Evolutionary conservation across 2,329 filamentous ascomycete species (phyloP).

Genomic region (Ophiognomonia clavigignenti-juglandacearum): DNA sequence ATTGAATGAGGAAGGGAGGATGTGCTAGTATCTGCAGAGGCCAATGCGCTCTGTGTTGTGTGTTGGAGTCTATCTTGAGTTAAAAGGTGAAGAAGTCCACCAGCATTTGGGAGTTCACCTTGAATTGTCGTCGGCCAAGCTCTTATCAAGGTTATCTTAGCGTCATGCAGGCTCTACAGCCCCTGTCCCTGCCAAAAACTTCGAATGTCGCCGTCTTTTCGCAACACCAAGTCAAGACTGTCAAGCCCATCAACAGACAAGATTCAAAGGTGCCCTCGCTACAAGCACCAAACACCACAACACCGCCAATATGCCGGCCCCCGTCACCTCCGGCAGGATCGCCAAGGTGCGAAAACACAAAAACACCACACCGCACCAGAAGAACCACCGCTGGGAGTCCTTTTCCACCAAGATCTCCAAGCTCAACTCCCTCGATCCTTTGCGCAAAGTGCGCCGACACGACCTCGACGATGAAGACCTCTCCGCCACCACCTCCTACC

Average conservation of each 20-base stretch:
- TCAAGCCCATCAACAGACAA: background rate
- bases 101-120: too few species aligned
- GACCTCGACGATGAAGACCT: conserved; percentile 76
- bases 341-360: conserved; percentile 66
- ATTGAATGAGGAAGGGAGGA: too few species aligned
- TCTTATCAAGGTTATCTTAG: conserved; percentile 17
- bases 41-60: too few species aligned
- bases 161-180: background rate
- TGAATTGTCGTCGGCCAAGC: too few species aligned
- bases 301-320: conserved; percentile 52
- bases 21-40: too few species aligned
- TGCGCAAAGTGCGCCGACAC: conserved; percentile 82
- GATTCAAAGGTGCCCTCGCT: too few species aligned
- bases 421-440: conserved; percentile 82
- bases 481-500: conserved; percentile 77
- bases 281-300: conserved; percentile 1
- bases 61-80: too few species aligned
- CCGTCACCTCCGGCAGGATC: conserved; percentile 58
- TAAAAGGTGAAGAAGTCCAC: too few species aligned
- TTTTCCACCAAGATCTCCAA: conserved; percentile 88
- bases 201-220: background rate
- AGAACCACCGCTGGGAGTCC: conserved; percentile 84
- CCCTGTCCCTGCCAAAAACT: conserved; percentile 12
- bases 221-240: background rate
- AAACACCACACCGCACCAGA: conserved; percentile 67